Conservation (phyloP, 352 stramenopile species). For the Phytophthora lateralis region DNA sequence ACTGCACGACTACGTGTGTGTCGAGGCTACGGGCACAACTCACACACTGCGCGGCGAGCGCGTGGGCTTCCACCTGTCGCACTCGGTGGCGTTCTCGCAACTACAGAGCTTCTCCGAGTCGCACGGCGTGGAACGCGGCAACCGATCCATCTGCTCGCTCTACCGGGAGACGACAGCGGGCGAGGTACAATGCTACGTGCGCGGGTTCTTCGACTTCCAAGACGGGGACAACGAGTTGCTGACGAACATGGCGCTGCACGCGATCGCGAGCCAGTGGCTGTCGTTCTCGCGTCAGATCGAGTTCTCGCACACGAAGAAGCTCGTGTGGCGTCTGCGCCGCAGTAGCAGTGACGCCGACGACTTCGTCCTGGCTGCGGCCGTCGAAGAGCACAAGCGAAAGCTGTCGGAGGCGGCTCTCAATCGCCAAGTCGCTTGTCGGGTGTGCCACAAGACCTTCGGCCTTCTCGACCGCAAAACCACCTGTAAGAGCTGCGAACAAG, state of each 20-base stretch:
- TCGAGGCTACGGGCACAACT: conserved; percentile 44
- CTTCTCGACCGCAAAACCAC: conserved; percentile 30
- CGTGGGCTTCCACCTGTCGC: conserved; percentile 51
- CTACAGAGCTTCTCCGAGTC: conserved; percentile 21
- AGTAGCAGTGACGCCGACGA: conserved; percentile 14
- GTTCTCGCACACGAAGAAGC: conserved; percentile 37
- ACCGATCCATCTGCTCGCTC: conserved; percentile 29
- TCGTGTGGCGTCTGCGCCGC: conserved; percentile 22
- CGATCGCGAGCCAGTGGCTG: conserved; percentile 28
- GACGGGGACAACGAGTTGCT: conserved; percentile 25
- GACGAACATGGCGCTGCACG: conserved; percentile 28
- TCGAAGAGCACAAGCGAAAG: conserved; percentile 11
- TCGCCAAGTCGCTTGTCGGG: conserved; percentile 13
- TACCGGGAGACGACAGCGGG: conserved; percentile 15
- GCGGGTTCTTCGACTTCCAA: conserved; percentile 40
- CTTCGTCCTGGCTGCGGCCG: conserved; percentile 8
- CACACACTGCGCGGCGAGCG: conserved; percentile 26
- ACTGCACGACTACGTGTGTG: conserved; percentile 49
- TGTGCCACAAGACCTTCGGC: conserved; percentile 28
- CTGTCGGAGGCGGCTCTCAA: conserved; percentile 16
- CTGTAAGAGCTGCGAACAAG: conserved; percentile 30
- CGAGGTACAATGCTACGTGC: conserved; percentile 33
- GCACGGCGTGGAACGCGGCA: conserved; percentile 25
- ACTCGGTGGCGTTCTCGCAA: conserved; percentile 38
- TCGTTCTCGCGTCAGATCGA: conserved; percentile 30